Conservation (phyloP, 805 yeast species). For the Huiozyma sinensis region DNA sequence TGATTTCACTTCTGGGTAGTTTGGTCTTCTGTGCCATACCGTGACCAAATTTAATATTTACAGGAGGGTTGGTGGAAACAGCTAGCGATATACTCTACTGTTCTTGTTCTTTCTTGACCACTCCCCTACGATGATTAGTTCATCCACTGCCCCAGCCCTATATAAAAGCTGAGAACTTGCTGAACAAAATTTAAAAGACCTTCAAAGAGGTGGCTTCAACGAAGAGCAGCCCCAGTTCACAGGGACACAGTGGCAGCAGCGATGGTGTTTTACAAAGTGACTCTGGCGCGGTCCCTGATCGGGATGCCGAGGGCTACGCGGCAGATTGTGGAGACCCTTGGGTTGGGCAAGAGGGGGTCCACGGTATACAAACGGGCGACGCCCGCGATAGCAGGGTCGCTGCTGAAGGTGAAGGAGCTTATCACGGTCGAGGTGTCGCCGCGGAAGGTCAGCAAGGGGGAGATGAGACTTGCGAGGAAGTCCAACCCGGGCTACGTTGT, state of each 20-base stretch:
- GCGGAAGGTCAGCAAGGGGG: slow-evolving; percentile 36
- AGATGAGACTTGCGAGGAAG: slow-evolving; percentile 47
- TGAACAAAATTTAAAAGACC: too few species aligned
- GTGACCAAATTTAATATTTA: too few species aligned
- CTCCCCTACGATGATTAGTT: too few species aligned
- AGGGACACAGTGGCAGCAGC: background rate
- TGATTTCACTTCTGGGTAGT: slow-evolving; percentile 2
- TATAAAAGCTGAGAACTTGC: too few species aligned
- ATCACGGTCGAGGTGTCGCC: slow-evolving; percentile 71
- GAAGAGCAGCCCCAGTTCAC: too few species aligned
- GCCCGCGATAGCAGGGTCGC: slow-evolving; percentile 76
- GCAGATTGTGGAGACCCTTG: slow-evolving; percentile 58
- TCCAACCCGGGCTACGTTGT: slow-evolving; percentile 55
- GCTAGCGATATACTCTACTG: background rate
- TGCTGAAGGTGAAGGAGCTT: slow-evolving; percentile 74
- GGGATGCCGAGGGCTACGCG: slow-evolving; percentile 67
- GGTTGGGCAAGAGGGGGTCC: slow-evolving; percentile 64
- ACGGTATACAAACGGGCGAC: slow-evolving; percentile 62
- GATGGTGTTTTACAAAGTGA: slow-evolving; percentile 49
- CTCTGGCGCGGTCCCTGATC: slow-evolving; percentile 72
- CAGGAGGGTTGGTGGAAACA: too few species aligned
- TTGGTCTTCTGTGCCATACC: slow-evolving; percentile 3
- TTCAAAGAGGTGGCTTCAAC: too few species aligned
- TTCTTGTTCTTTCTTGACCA: too few species aligned
- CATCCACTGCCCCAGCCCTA: too few species aligned